Evolutionary conservation across 2,329 filamentous ascomycete species (phyloP).

Genomic region (Botrytis paeoniae): DNA sequence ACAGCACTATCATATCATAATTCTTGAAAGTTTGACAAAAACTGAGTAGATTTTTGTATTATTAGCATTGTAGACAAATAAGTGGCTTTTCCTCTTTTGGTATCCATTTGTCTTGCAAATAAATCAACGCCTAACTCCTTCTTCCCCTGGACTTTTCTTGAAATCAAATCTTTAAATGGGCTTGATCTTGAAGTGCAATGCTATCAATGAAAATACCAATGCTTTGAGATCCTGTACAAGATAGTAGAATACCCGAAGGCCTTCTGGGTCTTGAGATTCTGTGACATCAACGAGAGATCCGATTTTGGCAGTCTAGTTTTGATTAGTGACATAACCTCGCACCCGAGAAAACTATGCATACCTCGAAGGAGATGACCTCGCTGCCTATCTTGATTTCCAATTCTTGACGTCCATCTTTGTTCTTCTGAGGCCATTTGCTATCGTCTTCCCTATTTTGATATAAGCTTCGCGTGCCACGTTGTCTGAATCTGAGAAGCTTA

Average conservation of each 20-base stretch:
- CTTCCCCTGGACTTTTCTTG: not conserved
- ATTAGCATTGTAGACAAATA: conserved; percentile 8
- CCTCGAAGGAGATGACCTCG: conserved; percentile 98
- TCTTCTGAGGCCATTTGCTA: conserved; percentile 98
- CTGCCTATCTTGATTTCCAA: conserved; percentile 90
- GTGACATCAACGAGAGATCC: conserved; percentile 95
- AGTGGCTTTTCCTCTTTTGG: conserved; percentile 27
- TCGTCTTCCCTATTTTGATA: conserved; percentile 76
- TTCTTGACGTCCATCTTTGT: conserved; percentile 96
- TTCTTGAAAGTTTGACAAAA: not conserved
- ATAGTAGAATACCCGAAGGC: conserved; percentile 96
- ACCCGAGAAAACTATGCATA: conserved; percentile 38
- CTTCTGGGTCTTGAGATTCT: conserved; percentile 93
- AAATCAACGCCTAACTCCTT: conserved; percentile 34
- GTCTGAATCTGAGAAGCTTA: conserved; percentile 43
- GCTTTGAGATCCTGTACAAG: conserved; percentile 97
- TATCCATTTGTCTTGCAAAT: conserved; percentile 32
- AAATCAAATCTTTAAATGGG: conserved; percentile 53
- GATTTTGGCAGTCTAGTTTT: conserved; percentile 85
- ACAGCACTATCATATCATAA: not conserved
- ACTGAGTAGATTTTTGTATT: not conserved
- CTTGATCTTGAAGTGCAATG: conserved; percentile 95
- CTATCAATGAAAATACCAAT: conserved; percentile 92
- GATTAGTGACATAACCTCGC: not conserved
- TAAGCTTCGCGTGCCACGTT: conserved; percentile 30